Evolutionary conservation across 768 basidiomycete genomes (phyloP).

Genomic region (Mycena albidolilacea): DNA sequence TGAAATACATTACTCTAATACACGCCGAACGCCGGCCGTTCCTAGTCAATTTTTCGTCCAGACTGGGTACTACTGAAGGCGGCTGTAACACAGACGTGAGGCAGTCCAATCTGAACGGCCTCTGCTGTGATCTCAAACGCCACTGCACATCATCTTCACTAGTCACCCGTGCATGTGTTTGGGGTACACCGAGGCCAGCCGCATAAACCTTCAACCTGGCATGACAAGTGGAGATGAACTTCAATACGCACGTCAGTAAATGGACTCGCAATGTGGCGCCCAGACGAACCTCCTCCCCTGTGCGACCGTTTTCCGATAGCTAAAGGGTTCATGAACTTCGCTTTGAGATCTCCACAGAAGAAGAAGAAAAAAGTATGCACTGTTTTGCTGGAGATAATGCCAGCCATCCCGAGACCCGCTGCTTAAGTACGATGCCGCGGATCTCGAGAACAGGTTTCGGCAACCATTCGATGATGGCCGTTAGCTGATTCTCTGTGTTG

Average conservation of each 20-base stretch:
- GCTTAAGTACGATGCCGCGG: neutral
- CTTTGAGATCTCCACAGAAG: neutral
- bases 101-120: slow-evolving; percentile 61
- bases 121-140: slow-evolving; percentile 51
- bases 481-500: neutral
- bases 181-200: neutral
- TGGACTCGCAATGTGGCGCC: slow-evolving; percentile 5
- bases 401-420: neutral
- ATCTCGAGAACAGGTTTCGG: neutral
- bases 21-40: too few species aligned
- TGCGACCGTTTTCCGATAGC: neutral
- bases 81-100: slow-evolving; percentile 56
- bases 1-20: too few species aligned
- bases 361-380: neutral
- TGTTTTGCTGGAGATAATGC: neutral
- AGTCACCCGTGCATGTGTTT: slow-evolving; percentile 3
- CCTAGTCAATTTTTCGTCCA: neutral
- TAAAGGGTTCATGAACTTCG: neutral
- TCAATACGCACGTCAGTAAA: neutral
- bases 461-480: neutral
- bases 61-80: neutral
- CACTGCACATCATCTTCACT: slow-evolving; percentile 3
- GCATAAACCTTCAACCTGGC: neutral
- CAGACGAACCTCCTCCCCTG: slow-evolving; percentile 3
- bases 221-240: neutral